Conservation (phyloP, 306 rosid genomes). For the Hippophae rhamnoides region DNA sequence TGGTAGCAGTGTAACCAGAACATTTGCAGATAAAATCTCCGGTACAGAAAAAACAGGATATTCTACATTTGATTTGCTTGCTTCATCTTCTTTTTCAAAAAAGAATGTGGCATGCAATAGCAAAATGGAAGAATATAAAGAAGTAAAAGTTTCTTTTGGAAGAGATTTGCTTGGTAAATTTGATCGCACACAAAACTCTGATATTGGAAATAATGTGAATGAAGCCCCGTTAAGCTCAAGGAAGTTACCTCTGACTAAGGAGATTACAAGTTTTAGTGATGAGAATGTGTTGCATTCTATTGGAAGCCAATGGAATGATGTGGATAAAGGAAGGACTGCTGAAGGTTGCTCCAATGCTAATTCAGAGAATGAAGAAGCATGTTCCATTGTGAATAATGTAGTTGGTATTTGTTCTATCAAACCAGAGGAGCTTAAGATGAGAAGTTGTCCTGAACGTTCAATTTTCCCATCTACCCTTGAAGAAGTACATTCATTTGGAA, state of each 20-base stretch:
- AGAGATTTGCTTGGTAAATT: constrained; percentile 4
- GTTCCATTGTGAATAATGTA: constrained; percentile 6
- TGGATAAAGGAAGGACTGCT: constrained; percentile 17
- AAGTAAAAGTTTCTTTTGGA: constrained; percentile 8
- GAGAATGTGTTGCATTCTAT: constrained; percentile 25
- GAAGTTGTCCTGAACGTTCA: constrained; percentile 13
- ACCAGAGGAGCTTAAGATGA: constrained; percentile 17
- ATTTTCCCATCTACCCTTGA: constrained; percentile 9
- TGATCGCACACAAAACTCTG: constrained; percentile 17
- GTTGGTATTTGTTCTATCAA: constrained; percentile 12
- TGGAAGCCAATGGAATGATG: constrained; percentile 16
- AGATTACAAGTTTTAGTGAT: constrained; percentile 30
- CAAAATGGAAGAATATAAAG: constrained; percentile 10
- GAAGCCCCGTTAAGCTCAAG: constrained; percentile 21
- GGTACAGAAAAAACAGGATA: constrained; percentile 16
- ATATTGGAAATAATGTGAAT: constrained; percentile 23
- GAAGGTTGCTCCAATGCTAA: constrained; percentile 13
- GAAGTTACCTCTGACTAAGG: constrained; percentile 24
- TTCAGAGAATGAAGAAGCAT: constrained; percentile 13
- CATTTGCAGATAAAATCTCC: constrained; percentile 10
- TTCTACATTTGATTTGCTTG: constrained; percentile 4
- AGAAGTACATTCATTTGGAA: constrained; percentile 10
- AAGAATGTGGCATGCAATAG: constrained; percentile 4
- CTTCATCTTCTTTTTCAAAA: constrained; percentile 9
- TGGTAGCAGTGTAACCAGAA: constrained; percentile 17